phyloP scores from a whole-genome alignment of 2,329 filamentous ascomycete species.

The Remersonia thermophila region DNA sequence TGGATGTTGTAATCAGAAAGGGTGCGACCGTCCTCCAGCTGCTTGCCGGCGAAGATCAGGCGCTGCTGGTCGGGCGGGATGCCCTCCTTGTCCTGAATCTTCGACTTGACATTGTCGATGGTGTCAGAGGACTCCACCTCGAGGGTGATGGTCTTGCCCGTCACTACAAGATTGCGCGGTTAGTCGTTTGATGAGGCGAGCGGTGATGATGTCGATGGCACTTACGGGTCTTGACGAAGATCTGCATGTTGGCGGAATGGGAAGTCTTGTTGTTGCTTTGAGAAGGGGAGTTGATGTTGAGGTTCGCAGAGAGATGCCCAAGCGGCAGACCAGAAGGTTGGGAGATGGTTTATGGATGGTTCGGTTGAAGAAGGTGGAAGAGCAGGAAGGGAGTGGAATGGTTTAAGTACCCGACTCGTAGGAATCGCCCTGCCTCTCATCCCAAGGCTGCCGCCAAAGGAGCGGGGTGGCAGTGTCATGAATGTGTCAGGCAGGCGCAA shows the following conservation, averaged over 20 bases:
- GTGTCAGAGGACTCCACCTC: conserved; percentile 84
- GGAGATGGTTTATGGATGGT: conserved; percentile 4
- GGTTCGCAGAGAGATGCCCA: background rate
- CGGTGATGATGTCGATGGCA: conserved; percentile 24
- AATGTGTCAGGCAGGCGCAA: conserved; percentile 17
- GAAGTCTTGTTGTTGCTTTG: background rate
- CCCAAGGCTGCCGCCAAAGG: conserved; percentile 18
- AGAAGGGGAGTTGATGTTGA: background rate
- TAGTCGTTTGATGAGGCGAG: conserved; percentile 44
- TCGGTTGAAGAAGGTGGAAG: conserved; percentile 3
- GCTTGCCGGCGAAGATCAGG: conserved; percentile 87
- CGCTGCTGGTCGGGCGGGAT: conserved; percentile 93
- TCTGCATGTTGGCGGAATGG: conserved; percentile 57
- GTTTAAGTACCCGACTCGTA: conserved; percentile 15
- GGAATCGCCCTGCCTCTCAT: no score
- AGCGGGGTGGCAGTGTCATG: conserved; percentile 15
- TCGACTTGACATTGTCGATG: conserved; percentile 87
- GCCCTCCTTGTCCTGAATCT: conserved; percentile 89
- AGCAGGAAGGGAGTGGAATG: conserved; percentile 18
- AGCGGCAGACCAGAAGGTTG: conserved; percentile 11
- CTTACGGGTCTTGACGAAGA: conserved; percentile 94
- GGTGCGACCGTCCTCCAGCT: conserved; percentile 83
- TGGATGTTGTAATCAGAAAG: conserved; percentile 95
- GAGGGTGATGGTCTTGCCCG: conserved; percentile 87
- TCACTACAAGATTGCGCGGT: conserved; percentile 68